These are phyloP conservation scores for Vitis hybrid DNA, from an alignment of 177 flowering plant genomes.

Conservation along the genomic window DNA sequence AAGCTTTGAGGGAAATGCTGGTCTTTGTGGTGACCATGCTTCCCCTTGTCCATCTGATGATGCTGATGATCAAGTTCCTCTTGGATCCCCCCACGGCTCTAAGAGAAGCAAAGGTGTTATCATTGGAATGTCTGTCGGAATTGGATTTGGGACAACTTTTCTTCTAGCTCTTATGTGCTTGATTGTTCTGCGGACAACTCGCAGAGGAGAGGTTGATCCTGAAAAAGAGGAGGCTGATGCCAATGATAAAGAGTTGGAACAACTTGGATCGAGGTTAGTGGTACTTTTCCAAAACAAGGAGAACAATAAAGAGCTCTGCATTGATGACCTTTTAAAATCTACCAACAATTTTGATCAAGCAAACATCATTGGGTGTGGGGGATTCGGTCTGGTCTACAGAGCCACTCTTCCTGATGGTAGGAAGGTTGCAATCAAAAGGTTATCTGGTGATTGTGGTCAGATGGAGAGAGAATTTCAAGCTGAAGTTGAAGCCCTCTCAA, in stretches of 20 bases:
- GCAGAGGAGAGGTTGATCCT: constrained; percentile 26
- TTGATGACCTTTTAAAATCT: constrained; percentile 36
- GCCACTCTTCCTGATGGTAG: constrained; percentile 47
- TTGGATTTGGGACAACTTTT: constrained; percentile 28
- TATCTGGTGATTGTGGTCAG: constrained; percentile 57
- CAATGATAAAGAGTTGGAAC: constrained; percentile 22
- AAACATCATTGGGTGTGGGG: constrained; percentile 55
- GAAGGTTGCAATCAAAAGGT: constrained; percentile 48
- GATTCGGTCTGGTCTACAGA: constrained; percentile 55
- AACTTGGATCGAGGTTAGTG: constrained; percentile 26
- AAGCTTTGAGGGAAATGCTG: constrained; percentile 42
- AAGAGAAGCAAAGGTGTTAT: constrained; percentile 15
- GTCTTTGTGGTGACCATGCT: constrained; percentile 34
- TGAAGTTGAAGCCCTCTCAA: constrained; percentile 54
- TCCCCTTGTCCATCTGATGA: constrained; percentile 16
- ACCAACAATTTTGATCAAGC: constrained; percentile 52
- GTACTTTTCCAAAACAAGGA: constrained; percentile 38
- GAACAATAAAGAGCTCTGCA: constrained; percentile 26
- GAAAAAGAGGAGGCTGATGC: constrained; percentile 21
- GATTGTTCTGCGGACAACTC: constrained; percentile 20
- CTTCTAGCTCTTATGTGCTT: constrained; percentile 24
- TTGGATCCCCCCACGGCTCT: neutral
- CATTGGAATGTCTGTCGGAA: constrained; percentile 32
- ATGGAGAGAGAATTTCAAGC: constrained; percentile 60
- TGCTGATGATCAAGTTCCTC: neutral